Evolutionary conservation across 1,139 yeast genomes (phyloP), one percentile per base, ranked within the genome.

Genomic region (Diutina scorzettiae): DNA sequence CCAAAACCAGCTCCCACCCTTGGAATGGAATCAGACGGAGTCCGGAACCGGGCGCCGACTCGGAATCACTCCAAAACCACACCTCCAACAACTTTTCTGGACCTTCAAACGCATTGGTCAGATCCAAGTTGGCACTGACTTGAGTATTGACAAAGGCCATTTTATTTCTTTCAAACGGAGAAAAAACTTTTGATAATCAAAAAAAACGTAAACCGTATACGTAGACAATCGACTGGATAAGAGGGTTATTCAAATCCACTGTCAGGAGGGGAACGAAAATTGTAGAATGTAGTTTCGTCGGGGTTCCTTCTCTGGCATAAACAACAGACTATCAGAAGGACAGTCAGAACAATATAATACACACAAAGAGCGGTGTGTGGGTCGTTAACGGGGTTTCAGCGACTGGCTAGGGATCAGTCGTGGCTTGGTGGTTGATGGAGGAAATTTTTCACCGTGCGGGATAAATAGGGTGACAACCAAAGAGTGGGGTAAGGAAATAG

Each of bases 61-160:
- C 46, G 34, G 60, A 64, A 8, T 64, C 54, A 19, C 66, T 56
- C 57, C 79, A 79, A 56, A 87, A 81, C 96, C 96, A 89, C 46
- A 91, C 68, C 58, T 91, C 96, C 42, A 91, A 67, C 45, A 91
- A 69, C 62, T 91, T 91, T 61, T 91, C 98, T 18, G 98, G 97
- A 11, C 98, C 98, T 64, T 89, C 97, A 58, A 89, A 89, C 2
- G 96, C 96, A 56, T 77, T 81, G 17, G 94, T 71, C 27, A 96
- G 86, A 62, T 89, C 96, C 50, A 87, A 64, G 50, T 74, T 72
- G 42, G 80, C 80, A n/a, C 94, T 79, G 43, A 84, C 65, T 49
- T 79, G 83, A 60, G 81, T 86, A 59, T 86, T 86, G 53, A 82
- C 76, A 54, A 69, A 83, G 19, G 39, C 14, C 27, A 34, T 21